These are phyloP conservation scores for Tolypocladium nubicola DNA, from an alignment of 2,329 filamentous ascomycete species.

Conservation along the genomic window DNA sequence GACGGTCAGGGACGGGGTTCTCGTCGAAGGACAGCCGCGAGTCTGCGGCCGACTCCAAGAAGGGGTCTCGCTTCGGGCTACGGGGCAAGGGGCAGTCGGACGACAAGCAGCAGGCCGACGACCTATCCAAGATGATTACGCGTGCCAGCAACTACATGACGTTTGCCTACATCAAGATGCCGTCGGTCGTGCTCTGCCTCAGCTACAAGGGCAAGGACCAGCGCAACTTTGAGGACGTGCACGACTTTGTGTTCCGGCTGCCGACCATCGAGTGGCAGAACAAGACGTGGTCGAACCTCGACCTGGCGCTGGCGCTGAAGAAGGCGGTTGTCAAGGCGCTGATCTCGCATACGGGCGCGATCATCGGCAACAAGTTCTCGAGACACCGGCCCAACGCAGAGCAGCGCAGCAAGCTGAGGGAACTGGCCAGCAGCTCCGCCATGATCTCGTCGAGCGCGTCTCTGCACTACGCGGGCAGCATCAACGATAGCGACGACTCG, in stretches of 20 bases:
- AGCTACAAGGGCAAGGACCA: conserved; percentile 95
- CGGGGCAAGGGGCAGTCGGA: conserved; percentile 54
- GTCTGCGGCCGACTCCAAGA: conserved; percentile 31
- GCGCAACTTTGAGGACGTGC: conserved; percentile 91
- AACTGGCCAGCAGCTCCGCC: conserved; percentile 70
- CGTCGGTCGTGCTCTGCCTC: conserved; percentile 87
- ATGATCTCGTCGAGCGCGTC: conserved; percentile 35
- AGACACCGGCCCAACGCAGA: conserved; percentile 74
- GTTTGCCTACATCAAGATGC: conserved; percentile 87
- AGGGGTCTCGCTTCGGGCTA: conserved; percentile 44
- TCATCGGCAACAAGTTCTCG: conserved; percentile 94
- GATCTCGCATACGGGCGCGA: conserved; percentile 90
- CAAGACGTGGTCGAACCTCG: conserved; percentile 98
- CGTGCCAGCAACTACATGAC: conserved; percentile 97
- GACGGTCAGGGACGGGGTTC: conserved; percentile 34
- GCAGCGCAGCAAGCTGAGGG: conserved; percentile 68
- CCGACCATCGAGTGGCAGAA: conserved; percentile 93
- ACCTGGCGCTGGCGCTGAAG: conserved; percentile 84
- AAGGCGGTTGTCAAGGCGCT: conserved; percentile 89
- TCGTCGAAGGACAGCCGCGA: conserved; percentile 27
- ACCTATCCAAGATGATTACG: conserved; percentile 92
- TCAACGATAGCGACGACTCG: conserved; percentile 46
- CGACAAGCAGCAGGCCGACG: conserved; percentile 57
- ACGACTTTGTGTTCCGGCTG: conserved; percentile 94
- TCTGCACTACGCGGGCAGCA: conserved; percentile 27